A percentile compares a stretch with the other conserved stretches of the same genome.
Evolutionary conservation across 805 yeast species (phyloP).

Genomic region (Candida caryicola): DNA sequence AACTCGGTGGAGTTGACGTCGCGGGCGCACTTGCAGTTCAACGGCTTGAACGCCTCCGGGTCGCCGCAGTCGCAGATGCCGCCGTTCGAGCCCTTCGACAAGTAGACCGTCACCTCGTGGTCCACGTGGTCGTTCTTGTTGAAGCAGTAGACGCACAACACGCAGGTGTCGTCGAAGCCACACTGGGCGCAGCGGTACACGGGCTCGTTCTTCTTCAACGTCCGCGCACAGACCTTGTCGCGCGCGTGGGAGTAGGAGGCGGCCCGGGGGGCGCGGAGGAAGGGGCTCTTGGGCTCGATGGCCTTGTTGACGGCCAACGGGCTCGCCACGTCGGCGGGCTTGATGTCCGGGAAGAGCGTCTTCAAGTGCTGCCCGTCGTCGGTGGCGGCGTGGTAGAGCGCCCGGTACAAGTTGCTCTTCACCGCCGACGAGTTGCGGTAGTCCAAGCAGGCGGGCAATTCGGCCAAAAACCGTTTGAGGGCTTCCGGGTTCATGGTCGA

Average conservation of each 20-base stretch:
- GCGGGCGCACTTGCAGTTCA: constrained; percentile 48
- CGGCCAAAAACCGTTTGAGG: constrained; percentile 25
- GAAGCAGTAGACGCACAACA: constrained; percentile 70
- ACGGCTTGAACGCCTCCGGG: constrained; percentile 54
- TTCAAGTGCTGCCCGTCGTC: constrained; percentile 12
- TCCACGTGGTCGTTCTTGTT: constrained; percentile 63
- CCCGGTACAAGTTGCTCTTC: constrained; percentile 23
- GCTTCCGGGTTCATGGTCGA: neutral
- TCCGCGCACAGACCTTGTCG: constrained; percentile 68
- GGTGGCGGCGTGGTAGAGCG: constrained; percentile 28
- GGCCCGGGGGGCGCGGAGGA: neutral
- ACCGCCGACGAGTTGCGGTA: constrained; percentile 12
- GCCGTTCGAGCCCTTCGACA: constrained; percentile 44
- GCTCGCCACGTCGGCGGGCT: constrained; percentile 1
- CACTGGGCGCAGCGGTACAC: constrained; percentile 75
- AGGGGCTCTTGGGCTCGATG: neutral
- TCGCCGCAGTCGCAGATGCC: constrained; percentile 80
- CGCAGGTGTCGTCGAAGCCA: constrained; percentile 76
- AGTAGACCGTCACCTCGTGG: constrained; percentile 59
- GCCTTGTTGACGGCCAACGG: neutral
- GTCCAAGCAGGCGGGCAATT: constrained; percentile 19
- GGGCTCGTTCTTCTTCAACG: constrained; percentile 59
- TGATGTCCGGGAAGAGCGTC: constrained; percentile 12
- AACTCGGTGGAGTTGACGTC: constrained; percentile 6
- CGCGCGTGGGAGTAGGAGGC: constrained; percentile 40